phyloP scores from a whole-genome alignment of 1,284 basidiomycete genomes.

The Ganoderma lucidum region DNA sequence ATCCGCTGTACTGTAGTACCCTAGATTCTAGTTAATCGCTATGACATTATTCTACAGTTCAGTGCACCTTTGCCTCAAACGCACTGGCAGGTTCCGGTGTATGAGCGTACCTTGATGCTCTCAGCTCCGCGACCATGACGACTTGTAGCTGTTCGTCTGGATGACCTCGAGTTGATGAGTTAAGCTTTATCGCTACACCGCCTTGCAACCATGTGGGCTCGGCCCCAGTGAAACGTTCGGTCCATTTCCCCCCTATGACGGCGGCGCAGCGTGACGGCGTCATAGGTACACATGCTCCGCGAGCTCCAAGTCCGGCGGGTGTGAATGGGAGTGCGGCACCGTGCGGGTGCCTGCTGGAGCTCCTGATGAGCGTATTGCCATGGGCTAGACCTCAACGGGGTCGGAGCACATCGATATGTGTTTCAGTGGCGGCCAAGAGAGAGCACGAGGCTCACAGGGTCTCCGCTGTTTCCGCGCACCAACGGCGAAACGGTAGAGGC shows the following conservation, averaged over 20 bases:
- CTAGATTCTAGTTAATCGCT: constrained; percentile 5
- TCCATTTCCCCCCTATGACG: too few relatives aligned
- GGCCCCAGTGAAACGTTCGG: background rate
- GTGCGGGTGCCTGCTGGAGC: background rate
- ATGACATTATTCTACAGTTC: background rate
- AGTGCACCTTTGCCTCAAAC: too few relatives aligned
- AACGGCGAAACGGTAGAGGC: background rate
- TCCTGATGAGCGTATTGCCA: background rate
- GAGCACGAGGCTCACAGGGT: too few relatives aligned
- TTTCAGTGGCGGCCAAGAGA: too few relatives aligned
- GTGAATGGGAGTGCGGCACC: background rate
- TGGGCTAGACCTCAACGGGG: background rate
- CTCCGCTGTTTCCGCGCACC: too few relatives aligned
- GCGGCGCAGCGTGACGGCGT: too few relatives aligned
- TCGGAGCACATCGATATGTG: too few relatives aligned
- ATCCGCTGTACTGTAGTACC: background rate
- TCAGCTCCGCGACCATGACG: background rate
- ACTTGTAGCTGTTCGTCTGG: background rate
- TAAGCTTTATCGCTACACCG: background rate
- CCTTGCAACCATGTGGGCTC: background rate
- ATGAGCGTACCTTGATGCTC: background rate
- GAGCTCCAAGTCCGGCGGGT: background rate
- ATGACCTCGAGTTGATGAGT: background rate
- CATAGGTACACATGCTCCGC: too few relatives aligned
- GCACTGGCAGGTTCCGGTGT: background rate